Conservation (phyloP, 352 stramenopile genomes). For the Phytophthora nicotianae region DNA sequence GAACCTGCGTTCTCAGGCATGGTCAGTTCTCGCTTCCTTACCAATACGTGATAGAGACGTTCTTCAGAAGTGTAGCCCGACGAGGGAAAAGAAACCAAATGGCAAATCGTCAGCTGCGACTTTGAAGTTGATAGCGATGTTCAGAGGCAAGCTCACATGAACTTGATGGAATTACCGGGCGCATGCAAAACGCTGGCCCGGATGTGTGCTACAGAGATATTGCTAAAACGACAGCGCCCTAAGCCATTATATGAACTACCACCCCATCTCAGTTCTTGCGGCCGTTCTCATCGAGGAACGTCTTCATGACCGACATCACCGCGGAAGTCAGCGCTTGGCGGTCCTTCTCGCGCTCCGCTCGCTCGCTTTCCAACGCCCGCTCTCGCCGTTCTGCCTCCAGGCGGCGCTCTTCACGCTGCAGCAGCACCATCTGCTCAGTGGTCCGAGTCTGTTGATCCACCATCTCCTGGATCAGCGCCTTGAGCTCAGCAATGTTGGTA, state of each 20-base stretch:
- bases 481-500: conserved; percentile 31
- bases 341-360: conserved; percentile 42
- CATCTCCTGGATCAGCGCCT: conserved; percentile 35
- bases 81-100: conserved; percentile 16
- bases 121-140: conserved; percentile 17
- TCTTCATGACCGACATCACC: conserved; percentile 33
- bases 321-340: conserved; percentile 30
- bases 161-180: conserved; percentile 4
- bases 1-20: conserved; percentile 25
- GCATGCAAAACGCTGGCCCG: background rate
- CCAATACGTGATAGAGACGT: conserved; percentile 10
- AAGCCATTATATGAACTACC: conserved; percentile 30
- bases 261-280: conserved; percentile 18
- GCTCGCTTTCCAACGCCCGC: conserved; percentile 25
- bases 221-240: conserved; percentile 15
- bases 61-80: conserved; percentile 25
- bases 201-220: conserved; percentile 13
- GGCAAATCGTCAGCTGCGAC: conserved; percentile 22
- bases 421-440: conserved; percentile 31
- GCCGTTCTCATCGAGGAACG: conserved; percentile 31
- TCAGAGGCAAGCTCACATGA: conserved; percentile 1
- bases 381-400: conserved; percentile 35
- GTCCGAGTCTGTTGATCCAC: conserved; percentile 32
- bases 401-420: conserved; percentile 40
- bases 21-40: conserved; percentile 11